phyloP scores from a whole-genome alignment of 257 asterid genomes.

The Jaltomata sinuosa region DNA sequence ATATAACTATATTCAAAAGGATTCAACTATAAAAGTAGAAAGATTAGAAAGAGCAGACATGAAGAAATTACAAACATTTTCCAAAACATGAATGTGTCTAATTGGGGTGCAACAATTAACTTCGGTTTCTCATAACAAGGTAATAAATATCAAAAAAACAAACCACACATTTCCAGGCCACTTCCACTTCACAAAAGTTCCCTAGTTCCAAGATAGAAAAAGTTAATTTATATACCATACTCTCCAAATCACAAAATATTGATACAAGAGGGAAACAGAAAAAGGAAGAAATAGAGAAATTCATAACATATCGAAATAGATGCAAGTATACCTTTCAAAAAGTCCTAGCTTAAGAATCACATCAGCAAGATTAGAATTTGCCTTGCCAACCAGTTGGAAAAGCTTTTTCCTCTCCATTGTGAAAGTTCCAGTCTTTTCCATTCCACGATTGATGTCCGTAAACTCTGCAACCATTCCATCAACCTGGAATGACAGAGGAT shows the following conservation, averaged over 20 bases:
- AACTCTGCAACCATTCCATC: conserved; percentile 96
- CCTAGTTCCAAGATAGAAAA: not conserved
- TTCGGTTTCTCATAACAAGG: not conserved
- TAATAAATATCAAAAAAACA: not conserved
- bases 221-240: not conserved
- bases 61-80: not conserved
- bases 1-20: not conserved
- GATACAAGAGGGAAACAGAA: not conserved
- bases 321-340: conserved; percentile 65
- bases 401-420: conserved; percentile 91
- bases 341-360: conserved; percentile 96
- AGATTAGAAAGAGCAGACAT: not conserved
- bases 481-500: conserved; percentile 38
- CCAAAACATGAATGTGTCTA: not conserved
- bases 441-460: conserved; percentile 87
- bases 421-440: conserved; percentile 96
- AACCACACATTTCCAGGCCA: not conserved
- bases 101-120: not conserved
- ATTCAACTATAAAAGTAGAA: not conserved
- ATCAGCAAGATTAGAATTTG: conserved; percentile 95
- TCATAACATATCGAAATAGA: not conserved
- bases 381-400: conserved; percentile 95
- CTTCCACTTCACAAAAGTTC: not conserved
- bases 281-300: not conserved
- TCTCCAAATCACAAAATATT: not conserved